Evolutionary conservation across 2,329 filamentous ascomycete genomes (phyloP).

Genomic region (Fusarium austroafricanum): DNA sequence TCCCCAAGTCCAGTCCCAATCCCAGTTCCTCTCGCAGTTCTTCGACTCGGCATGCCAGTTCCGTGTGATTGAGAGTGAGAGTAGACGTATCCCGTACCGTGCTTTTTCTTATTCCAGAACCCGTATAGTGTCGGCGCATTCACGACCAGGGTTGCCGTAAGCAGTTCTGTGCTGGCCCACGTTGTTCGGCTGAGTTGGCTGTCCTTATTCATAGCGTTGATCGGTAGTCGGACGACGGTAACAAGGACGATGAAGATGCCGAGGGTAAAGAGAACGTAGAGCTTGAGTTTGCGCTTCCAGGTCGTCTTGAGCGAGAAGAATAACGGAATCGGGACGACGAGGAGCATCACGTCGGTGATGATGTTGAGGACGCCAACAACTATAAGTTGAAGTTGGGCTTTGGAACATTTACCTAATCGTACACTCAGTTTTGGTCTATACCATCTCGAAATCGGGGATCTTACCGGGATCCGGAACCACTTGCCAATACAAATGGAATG

Average conservation of each 20-base stretch:
- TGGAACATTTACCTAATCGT: constrained; percentile 15
- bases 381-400: constrained; percentile 36
- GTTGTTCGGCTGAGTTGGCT: constrained; percentile 52
- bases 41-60: background rate
- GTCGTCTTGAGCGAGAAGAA: constrained; percentile 47
- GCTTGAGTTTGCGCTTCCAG: constrained; percentile 48
- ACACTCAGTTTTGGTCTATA: too few relatives aligned
- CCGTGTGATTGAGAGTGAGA: background rate
- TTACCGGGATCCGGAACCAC: constrained; percentile 29
- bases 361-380: constrained; percentile 41
- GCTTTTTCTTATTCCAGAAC: constrained; percentile 46
- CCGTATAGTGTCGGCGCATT: constrained; percentile 54
- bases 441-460: too few relatives aligned
- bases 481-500: constrained; percentile 37
- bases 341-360: constrained; percentile 47
- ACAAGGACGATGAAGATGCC: constrained; percentile 55
- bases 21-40: background rate
- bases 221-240: constrained; percentile 54
- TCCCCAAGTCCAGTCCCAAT: background rate
- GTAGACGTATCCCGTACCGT: background rate
- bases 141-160: constrained; percentile 50
- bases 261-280: constrained; percentile 52
- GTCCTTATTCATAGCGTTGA: constrained; percentile 51
- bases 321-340: constrained; percentile 42
- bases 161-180: constrained; percentile 54